Percentiles rank a stretch among this genome's conserved stretches.
These are phyloP conservation scores for Collariella sp. DNA, from an alignment of 495 filamentous ascomycete genomes.

Conservation along the genomic window DNA sequence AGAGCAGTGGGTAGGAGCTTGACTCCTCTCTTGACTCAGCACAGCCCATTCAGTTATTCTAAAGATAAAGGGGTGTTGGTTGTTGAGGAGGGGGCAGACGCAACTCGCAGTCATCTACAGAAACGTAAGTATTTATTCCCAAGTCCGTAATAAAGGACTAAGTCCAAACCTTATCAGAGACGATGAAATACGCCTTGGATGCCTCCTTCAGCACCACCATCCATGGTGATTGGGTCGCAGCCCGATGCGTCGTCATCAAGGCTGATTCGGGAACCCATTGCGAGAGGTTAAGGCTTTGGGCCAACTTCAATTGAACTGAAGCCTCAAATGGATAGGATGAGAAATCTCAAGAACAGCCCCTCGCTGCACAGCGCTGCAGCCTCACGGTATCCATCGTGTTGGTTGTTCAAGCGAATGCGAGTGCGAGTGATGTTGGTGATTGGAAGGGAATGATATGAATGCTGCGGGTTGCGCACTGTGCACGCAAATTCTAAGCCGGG, in stretches of 20 bases:
- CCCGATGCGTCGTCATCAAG: background rate
- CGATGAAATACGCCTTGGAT: background rate
- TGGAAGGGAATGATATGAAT: no score
- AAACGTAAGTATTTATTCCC: background rate
- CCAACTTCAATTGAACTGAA: no score
- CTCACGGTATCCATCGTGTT: no score
- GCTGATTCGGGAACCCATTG: background rate
- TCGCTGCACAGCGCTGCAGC: no score
- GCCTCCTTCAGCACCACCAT: background rate
- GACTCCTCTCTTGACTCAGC: constrained; percentile 13
- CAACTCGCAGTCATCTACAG: background rate
- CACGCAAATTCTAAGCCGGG: no score
- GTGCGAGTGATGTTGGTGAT: background rate
- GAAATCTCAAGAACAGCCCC: no score
- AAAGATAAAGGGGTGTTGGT: background rate
- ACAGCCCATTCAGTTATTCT: constrained; percentile 11
- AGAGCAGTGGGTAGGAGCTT: constrained; percentile 3
- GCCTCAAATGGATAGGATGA: no score
- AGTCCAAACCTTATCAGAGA: background rate
- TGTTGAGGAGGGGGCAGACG: background rate
- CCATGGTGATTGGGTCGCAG: background rate
- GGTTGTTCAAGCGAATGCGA: no score
- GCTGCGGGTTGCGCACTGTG: no score
- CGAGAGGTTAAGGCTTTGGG: background rate
- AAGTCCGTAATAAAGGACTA: no score